phyloP scores from a whole-genome alignment of 192 early-diverging fungal species.

The Podila verticillata region DNA sequence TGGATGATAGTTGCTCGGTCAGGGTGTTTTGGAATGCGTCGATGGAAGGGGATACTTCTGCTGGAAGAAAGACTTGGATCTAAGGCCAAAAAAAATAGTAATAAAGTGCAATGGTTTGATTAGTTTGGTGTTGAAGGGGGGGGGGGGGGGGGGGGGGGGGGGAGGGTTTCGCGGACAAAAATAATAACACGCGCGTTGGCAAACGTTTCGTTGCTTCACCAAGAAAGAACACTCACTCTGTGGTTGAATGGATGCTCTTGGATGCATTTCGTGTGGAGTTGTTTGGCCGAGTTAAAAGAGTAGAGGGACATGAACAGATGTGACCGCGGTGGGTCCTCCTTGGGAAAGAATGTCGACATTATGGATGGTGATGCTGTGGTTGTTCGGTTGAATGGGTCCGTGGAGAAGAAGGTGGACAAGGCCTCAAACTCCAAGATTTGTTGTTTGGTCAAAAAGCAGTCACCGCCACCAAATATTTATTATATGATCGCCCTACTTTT shows the following conservation, averaged over 20 bases:
- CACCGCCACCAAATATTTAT: too few species aligned
- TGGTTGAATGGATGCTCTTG: conserved; percentile 53
- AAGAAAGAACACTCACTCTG: conserved; percentile 19
- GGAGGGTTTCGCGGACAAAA: too few species aligned
- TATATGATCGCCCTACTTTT: too few species aligned
- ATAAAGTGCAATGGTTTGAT: too few species aligned
- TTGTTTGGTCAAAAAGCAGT: too few species aligned
- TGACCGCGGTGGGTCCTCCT: conserved; percentile 23
- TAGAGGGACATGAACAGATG: conserved; percentile 47
- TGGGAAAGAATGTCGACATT: conserved; percentile 46
- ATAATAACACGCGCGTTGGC: conserved; percentile 14
- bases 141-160: too few species aligned
- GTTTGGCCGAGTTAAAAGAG: conserved; percentile 39
- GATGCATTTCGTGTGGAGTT: conserved; percentile 33
- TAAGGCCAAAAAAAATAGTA: conserved; percentile 21
- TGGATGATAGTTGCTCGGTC: conserved; percentile 1
- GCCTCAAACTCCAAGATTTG: too few species aligned
- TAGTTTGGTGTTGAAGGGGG: too few species aligned
- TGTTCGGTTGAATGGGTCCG: neutral
- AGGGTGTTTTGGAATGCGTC: neutral
- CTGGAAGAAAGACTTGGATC: conserved; percentile 34
- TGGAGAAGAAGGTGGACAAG: neutral
- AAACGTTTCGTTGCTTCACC: neutral
- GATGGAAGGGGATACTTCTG: neutral
- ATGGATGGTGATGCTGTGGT: neutral